phyloP scores from a whole-genome alignment of 805 yeast species.

The Cyberlindnera meyerae region DNA sequence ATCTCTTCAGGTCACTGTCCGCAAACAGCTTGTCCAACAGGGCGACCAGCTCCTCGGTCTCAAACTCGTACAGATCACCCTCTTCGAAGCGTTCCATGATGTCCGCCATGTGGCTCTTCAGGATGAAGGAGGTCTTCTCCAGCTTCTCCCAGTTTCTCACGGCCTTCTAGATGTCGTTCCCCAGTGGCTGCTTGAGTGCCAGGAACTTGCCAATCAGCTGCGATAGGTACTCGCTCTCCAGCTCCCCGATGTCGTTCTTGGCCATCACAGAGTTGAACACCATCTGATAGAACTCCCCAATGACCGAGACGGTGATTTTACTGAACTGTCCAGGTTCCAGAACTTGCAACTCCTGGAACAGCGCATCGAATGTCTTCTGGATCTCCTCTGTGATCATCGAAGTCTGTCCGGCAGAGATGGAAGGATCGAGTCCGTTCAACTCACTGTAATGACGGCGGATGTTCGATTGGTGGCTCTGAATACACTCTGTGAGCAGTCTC shows the following conservation, averaged over 20 bases:
- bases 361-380: constrained; percentile 8
- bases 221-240: constrained; percentile 21
- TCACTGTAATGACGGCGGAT: constrained; percentile 5
- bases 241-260: constrained; percentile 21
- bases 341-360: constrained; percentile 6
- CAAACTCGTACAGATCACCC: constrained; percentile 36
- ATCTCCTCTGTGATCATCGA: constrained; percentile 13
- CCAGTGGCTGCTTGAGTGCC: constrained; percentile 13
- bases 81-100: constrained; percentile 36
- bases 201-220: constrained; percentile 17
- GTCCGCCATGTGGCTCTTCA: constrained; percentile 34
- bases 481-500: constrained; percentile 9
- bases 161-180: constrained; percentile 2
- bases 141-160: constrained; percentile 20
- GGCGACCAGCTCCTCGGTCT: constrained; percentile 32
- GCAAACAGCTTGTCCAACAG: constrained; percentile 36
- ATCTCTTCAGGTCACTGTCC: constrained; percentile 32
- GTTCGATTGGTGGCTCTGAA: constrained; percentile 8
- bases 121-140: constrained; percentile 19
- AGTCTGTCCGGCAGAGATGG: constrained; percentile 13
- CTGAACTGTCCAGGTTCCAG: constrained; percentile 5
- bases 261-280: constrained; percentile 16
- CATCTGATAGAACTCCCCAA: constrained; percentile 19
- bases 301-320: constrained; percentile 12
- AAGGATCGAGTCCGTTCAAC: constrained; percentile 19